phyloP scores from a whole-genome alignment of 2,329 filamentous ascomycete genomes.

The Ascochyta clinopodiicola region DNA sequence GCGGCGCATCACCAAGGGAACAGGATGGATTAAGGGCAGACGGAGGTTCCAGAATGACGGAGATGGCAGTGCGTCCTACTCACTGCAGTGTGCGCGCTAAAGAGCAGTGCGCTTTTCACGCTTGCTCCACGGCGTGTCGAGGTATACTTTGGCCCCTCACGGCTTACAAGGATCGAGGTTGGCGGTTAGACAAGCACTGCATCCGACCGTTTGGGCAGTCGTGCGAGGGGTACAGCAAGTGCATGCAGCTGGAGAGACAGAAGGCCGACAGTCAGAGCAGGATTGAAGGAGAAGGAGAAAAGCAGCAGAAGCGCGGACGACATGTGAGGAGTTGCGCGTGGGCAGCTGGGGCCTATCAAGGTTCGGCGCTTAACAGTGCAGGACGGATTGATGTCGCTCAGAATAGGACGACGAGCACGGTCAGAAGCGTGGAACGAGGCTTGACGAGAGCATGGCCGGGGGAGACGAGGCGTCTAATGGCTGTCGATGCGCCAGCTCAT shows the following conservation, averaged over 20 bases:
- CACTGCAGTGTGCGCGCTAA: conserved; percentile 47
- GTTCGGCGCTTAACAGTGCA: conserved; percentile 47
- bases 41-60: conserved; percentile 32
- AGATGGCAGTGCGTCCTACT: conserved; percentile 42
- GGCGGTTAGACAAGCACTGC: conserved; percentile 47
- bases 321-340: conserved; percentile 40
- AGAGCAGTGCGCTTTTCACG: conserved; percentile 39
- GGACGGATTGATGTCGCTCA: conserved; percentile 44
- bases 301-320: conserved; percentile 42
- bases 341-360: conserved; percentile 43
- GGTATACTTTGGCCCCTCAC: conserved; percentile 49
- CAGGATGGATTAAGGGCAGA: conserved; percentile 36
- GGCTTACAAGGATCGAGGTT: conserved; percentile 44
- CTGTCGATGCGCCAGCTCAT: conserved; percentile 36
- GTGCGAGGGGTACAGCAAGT: conserved; percentile 29
- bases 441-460: conserved; percentile 35
- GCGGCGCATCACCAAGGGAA: conserved; percentile 40
- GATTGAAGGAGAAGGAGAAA: conserved; percentile 33
- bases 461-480: conserved; percentile 45
- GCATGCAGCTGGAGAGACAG: conserved; percentile 45
- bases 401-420: conserved; percentile 44
- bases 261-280: conserved; percentile 33
- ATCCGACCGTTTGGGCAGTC: conserved; percentile 49
- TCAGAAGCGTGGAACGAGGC: conserved; percentile 33
- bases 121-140: conserved; percentile 47